Base-by-base conservation (phyloP, 2,329 filamentous ascomycete species). In the Sarocladiaceae sp. region DNA sequence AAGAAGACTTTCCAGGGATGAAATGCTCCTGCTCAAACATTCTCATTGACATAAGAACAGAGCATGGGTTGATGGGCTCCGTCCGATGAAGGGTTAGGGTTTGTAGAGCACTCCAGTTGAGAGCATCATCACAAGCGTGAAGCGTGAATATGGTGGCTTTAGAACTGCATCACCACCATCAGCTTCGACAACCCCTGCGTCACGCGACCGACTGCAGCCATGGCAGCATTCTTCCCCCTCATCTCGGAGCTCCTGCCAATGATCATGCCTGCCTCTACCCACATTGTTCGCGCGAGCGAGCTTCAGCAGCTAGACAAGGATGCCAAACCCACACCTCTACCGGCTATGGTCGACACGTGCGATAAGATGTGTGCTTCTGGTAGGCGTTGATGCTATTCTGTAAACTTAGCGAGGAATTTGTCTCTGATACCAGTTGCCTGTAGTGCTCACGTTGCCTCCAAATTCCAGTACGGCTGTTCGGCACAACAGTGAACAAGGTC, bases 401-500 rank as follows among this genome's bases (percentile, higher is more conserved):
- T 23, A 20, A 20, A 15, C 15, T 22, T n/a, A 26, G 20, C 40
- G 17, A n/a, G 28, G 12, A 23, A 11, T 12, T 23, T 5, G 15
- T 5, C 22, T 44, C 40, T 44, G 11, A 44, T n/a, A 7, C 8
- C 13, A 12, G 28, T 26, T 20, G 40, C 22, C 17, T 26, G 52
- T 57, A 81, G 80, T 87, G 10, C 75, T 87, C 66, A 78, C 83
- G 35, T 80, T 84, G 2, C 80, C 82, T 57, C 82, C 86, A 6
- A 76, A 79, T 50, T 82, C 81, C 25, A 69, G 76, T 2, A 83
- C 83, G 0, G 77, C 80, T 5, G 73, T 90, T 20, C 84, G 86
- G 56, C 86, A 90, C 60, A 84, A 89, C 59, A 85, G 84, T 52
- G 78, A 83, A 61, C 83, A 88, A 74, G 80, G 80, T 83, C 62